These are phyloP conservation scores for Pyrenophora tritici-repentis DNA, from an alignment of 2,329 filamentous ascomycete genomes.

Conservation along the genomic window DNA sequence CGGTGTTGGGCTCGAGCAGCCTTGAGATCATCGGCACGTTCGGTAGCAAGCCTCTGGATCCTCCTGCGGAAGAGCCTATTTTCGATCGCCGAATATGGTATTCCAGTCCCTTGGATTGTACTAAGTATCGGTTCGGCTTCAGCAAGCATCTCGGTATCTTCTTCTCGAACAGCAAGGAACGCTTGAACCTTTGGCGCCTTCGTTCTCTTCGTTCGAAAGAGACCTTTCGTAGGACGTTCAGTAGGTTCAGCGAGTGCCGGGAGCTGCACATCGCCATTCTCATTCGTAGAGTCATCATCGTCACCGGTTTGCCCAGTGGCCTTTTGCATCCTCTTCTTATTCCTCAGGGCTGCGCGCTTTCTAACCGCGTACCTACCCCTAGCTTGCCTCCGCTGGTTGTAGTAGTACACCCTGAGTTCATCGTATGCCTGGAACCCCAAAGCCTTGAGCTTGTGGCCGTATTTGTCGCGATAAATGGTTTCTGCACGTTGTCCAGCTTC, in stretches of 20 bases:
- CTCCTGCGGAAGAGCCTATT: slow-evolving; percentile 37
- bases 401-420: slow-evolving; percentile 35
- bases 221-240: slow-evolving; percentile 34
- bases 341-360: slow-evolving; percentile 34
- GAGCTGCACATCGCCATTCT: slow-evolving; percentile 18
- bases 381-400: slow-evolving; percentile 30
- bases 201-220: slow-evolving; percentile 34
- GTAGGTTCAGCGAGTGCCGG: slow-evolving; percentile 24
- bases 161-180: slow-evolving; percentile 35
- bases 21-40: slow-evolving; percentile 50
- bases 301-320: slow-evolving; percentile 26
- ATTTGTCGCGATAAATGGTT: slow-evolving; percentile 73
- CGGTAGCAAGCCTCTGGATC: slow-evolving; percentile 32
- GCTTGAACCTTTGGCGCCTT: slow-evolving; percentile 30
- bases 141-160: slow-evolving; percentile 4
- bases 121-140: slow-evolving; percentile 16
- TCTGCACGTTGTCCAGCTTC: slow-evolving; percentile 53
- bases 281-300: slow-evolving; percentile 24
- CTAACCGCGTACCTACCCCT: slow-evolving; percentile 35
- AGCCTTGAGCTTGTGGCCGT: slow-evolving; percentile 52
- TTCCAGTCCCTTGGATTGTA: slow-evolving; percentile 36
- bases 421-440: slow-evolving; percentile 38
- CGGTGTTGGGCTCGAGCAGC: slow-evolving; percentile 41
- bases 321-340: slow-evolving; percentile 33
- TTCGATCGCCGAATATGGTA: slow-evolving; percentile 36